Base-by-base conservation (phyloP, 208 protist genomes). In the Leishmania tropica region DNA sequence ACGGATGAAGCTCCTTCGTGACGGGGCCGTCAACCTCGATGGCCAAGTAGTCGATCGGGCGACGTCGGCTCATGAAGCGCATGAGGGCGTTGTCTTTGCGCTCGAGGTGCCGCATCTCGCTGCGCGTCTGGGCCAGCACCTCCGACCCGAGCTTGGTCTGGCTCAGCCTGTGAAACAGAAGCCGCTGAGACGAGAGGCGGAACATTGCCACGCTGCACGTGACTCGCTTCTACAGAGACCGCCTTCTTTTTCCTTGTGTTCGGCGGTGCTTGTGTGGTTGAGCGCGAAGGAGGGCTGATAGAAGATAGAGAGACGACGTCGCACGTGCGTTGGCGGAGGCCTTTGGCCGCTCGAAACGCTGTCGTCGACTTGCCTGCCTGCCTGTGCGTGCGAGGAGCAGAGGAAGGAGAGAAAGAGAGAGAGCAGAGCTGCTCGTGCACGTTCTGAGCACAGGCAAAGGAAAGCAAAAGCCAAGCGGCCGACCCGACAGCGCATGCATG, bases 91-190 rank as follows among this genome's bases (percentile, higher is more conserved):
- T 95, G 58, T 90, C 85, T 54, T 80, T 82, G 62, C 84, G 80
- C 40, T 92, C 91, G 42, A 96, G 83, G 72, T 89, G 82, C 5
- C 86, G 83, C 93, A 96, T 96, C 56, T 96, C 93, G 31, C 75
- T 78, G 60, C 88, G 91, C 24, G 93, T 95, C 75, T 93, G 85
- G n/a, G 85, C 73, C 31, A 96, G 88, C 56, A 93, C 93, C 77
- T 96, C 93, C 42, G 90, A 85, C 21, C 93, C 93, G n/a, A 96
- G 81, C 78, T 92, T 94, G 3, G 93, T 94, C 85, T 85, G 86
- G 45, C 88, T 86, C 31, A 96, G 79, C 75, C 86, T 87, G 77
- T 86, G 78, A 60, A 93, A 90, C 28, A 96, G 24, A 51, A 90
- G 83, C 48, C 82, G 81, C 6, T 83, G 75, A 7, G 67, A 8